Conservation (phyloP, 371 early-diverging fungal genomes). For the Rhizomucor miehei region DNA sequence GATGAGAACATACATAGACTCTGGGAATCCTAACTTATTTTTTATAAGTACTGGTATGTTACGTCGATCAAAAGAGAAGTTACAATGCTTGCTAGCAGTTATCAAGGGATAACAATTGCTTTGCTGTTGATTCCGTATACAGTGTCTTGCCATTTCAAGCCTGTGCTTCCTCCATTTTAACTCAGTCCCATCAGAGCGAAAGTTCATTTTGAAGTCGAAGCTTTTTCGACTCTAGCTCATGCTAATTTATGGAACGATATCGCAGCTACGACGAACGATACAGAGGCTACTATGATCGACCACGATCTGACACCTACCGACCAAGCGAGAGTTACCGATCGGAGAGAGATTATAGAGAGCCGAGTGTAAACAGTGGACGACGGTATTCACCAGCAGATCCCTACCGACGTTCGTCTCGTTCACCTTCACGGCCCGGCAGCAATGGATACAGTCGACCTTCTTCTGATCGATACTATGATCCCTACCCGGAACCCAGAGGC, state of each 20-base stretch:
- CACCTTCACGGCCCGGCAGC: slow-evolving; percentile 4
- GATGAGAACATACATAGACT: no score
- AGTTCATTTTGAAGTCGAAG: no score
- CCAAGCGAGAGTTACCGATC: slow-evolving; percentile 44
- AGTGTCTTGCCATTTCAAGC: no score
- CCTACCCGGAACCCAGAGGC: slow-evolving; percentile 21
- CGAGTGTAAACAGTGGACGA: slow-evolving; percentile 5
- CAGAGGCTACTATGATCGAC: slow-evolving; percentile 37
- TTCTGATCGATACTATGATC: slow-evolving; percentile 8
- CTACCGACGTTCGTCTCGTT: slow-evolving; percentile 7
- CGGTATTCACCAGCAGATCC: slow-evolving; percentile 10
- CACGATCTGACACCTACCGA: slow-evolving; percentile 43
- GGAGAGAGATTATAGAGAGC: slow-evolving; percentile 38
- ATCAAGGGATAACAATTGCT: no score
- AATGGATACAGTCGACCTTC: background rate
- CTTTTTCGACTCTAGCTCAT: no score
- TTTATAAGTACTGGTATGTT: no score
- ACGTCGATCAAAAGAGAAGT: no score
- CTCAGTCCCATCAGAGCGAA: no score
- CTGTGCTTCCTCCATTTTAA: no score
- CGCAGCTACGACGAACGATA: slow-evolving; percentile 48
- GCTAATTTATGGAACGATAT: slow-evolving; percentile 24
- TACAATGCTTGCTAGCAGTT: no score
- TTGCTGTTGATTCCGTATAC: no score
- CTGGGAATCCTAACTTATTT: no score